Evolutionary conservation across 148 eudicot species (phyloP).

Genomic region (Arbutus unedo): DNA sequence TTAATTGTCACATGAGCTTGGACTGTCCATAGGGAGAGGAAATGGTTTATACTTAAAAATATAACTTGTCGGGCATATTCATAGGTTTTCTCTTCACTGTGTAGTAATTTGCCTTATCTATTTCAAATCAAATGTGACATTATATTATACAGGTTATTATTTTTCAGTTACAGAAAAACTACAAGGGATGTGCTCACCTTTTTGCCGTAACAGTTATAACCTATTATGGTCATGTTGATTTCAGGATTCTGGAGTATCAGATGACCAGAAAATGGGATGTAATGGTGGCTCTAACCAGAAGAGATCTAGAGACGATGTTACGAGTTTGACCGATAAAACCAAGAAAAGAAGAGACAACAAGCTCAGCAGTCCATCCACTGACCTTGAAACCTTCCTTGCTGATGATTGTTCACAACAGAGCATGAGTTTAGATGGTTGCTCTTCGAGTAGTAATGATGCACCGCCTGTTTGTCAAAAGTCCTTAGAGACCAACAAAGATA

Average conservation of each 20-base stretch:
- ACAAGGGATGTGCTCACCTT: not conserved
- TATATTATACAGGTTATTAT: not conserved
- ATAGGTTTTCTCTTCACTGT: not conserved
- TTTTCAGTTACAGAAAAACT: not conserved
- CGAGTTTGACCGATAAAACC: constrained; percentile 13
- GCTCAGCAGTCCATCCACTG: constrained; percentile 18
- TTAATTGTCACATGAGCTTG: not conserved
- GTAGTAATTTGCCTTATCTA: not conserved
- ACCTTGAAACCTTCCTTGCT: constrained; percentile 9
- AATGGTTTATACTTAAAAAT: not conserved
- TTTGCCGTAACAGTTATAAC: not conserved
- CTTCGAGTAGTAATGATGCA: constrained; percentile 17
- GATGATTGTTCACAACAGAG: constrained; percentile 15
- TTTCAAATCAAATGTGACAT: not conserved
- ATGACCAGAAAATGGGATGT: constrained; percentile 15
- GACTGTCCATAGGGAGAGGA: not conserved
- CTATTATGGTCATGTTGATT: constrained; percentile 4
- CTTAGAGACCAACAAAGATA: constrained; percentile 23
- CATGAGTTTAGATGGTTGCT: constrained; percentile 17
- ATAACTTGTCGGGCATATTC: not conserved
- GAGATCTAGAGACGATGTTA: constrained; percentile 33
- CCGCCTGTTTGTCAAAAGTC: not conserved
- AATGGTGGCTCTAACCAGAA: constrained; percentile 25
- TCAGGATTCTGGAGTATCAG: constrained; percentile 37
- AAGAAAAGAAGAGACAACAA: constrained; percentile 26